These are phyloP conservation scores for Neonectria sp. DNA, from an alignment of 2,329 filamentous ascomycete species.

Conservation along the genomic window DNA sequence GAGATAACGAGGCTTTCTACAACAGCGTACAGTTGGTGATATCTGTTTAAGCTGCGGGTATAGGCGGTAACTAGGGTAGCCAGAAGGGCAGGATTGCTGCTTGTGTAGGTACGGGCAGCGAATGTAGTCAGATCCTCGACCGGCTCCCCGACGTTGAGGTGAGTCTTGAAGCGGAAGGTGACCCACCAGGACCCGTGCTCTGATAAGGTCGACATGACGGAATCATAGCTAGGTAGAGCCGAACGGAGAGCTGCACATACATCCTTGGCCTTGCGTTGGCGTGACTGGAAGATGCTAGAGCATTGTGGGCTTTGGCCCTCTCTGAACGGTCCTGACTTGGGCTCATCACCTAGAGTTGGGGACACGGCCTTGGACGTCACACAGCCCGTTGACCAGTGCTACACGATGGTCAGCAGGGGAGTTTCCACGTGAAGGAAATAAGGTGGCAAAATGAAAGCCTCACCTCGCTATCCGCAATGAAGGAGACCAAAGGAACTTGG, in stretches of 20 bases:
- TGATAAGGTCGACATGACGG: constrained; percentile 9
- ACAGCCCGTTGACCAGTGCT: constrained; percentile 7
- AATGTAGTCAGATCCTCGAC: constrained; percentile 5
- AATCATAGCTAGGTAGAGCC: constrained; percentile 14
- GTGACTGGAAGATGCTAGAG: background rate
- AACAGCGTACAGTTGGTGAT: constrained; percentile 8
- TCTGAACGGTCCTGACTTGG: background rate
- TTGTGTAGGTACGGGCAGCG: constrained; percentile 21
- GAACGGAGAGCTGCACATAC: constrained; percentile 21
- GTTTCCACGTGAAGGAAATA: no score
- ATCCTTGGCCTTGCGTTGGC: constrained; percentile 14
- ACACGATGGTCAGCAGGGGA: background rate
- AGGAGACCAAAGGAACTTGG: constrained; percentile 12
- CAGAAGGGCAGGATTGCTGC: constrained; percentile 13
- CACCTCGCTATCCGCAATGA: constrained; percentile 17
- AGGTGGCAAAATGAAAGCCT: background rate
- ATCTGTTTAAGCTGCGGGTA: constrained; percentile 10
- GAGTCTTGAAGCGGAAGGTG: constrained; percentile 24
- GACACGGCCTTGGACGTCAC: background rate
- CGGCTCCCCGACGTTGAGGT: background rate
- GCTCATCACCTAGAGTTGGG: background rate
- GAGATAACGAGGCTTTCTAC: constrained; percentile 20
- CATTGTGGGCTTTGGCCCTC: background rate
- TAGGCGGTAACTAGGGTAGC: constrained; percentile 5
- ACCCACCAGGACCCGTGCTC: constrained; percentile 16